Conservation (phyloP, 2,329 filamentous ascomycete species). For the Alternaria burnsii region DNA sequence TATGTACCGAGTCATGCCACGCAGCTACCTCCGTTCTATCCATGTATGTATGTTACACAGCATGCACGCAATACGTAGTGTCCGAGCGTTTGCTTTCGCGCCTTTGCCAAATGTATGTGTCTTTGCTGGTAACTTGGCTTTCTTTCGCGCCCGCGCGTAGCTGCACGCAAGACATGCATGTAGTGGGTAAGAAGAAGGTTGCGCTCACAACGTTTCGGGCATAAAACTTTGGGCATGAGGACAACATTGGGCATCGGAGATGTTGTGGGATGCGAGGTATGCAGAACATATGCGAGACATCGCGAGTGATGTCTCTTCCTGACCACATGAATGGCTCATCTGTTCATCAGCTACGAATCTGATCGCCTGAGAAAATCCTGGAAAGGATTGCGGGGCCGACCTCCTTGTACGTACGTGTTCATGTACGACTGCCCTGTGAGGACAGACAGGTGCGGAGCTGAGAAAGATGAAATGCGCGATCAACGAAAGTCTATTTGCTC, state of each 20-base stretch:
- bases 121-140: neutral
- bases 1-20: constrained; percentile 14
- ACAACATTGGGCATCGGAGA: neutral
- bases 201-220: neutral
- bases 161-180: constrained; percentile 3
- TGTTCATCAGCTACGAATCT: neutral
- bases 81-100: constrained; percentile 2
- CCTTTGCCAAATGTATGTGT: neutral
- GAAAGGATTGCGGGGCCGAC: constrained; percentile 3
- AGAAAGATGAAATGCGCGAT: neutral
- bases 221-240: neutral
- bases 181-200: neutral
- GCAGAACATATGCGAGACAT: constrained; percentile 10
- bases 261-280: neutral
- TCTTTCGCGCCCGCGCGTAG: neutral
- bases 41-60: constrained; percentile 16
- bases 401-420: constrained; percentile 6
- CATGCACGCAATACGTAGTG: constrained; percentile 15
- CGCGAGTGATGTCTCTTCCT: neutral
- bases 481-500: constrained; percentile 5
- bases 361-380: neutral
- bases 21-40: constrained; percentile 3
- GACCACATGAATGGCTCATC: neutral
- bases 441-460: neutral
- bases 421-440: constrained; percentile 5